Evolutionary conservation across 2,329 filamentous ascomycete genomes (phyloP), one percentile per base, ranked within the genome.

Genomic region (Sclerotinia nivalis): DNA sequence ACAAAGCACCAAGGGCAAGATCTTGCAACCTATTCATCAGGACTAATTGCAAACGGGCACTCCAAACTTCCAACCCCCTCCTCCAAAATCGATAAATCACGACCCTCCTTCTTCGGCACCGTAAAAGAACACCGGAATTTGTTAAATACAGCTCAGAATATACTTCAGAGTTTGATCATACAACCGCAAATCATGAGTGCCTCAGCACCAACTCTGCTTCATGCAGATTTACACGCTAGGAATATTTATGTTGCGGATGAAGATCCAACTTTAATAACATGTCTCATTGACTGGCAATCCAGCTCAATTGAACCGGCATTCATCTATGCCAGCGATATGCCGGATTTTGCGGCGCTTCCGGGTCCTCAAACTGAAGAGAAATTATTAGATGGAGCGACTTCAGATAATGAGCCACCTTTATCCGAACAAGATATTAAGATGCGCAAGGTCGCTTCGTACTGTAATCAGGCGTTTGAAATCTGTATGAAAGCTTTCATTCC

Each of bases 271-370:
- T 68, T 76, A 28, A 74, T 83, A 8, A 79, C 80, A 8, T 77
- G 75, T 18, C 79, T 83, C 22, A 81, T 83, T 22, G 81, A 83
- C 71, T 83, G 80, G 81, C 80, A 83, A 73, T 79, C 78, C 1
- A 72, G 77, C 55, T 79, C 77, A 72, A 77, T 82, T 67, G 80
- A 82, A 69, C 80, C 80, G 64, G 54, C 31, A 0, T 56, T 56
- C 31, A 56, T n/a, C 20, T 56, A 56, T 1, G 20, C 54, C 12
- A 56, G 13, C 20, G 31, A 56, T 2, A 9, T 56, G 18, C 31
- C 54, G 20, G 54, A 56, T 34, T 56, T 56, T n/a, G 54, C 54
- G 2, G 10, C 20, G 2, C 8, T 28, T 4, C 54, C 31, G 4
- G 20, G 13, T 40, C 12, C 37, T 13, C 37, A 12, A 10, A 40